These are phyloP conservation scores for Aspergillus hiratsukae DNA, from an alignment of 2,329 filamentous ascomycete genomes.

Conservation along the genomic window DNA sequence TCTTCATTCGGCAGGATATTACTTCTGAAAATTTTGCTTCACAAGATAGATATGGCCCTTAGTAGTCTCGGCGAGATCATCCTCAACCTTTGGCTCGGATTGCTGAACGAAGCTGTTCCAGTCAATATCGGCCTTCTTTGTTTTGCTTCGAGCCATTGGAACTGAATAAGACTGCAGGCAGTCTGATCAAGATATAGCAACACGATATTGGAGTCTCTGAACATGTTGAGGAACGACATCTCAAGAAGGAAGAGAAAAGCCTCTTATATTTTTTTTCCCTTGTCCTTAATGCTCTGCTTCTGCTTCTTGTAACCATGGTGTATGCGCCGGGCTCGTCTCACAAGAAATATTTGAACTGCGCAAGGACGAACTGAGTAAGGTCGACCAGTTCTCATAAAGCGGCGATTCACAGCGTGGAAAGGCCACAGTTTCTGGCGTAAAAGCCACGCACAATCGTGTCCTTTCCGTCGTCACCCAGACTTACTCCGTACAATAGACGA, in stretches of 20 bases:
- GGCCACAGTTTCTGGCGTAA: neutral
- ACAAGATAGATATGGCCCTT: neutral
- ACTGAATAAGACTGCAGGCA: neutral
- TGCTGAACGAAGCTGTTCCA: conserved; percentile 9
- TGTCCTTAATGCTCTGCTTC: too few relatives aligned
- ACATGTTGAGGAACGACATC: neutral
- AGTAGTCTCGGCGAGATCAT: conserved; percentile 3
- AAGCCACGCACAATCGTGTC: conserved; percentile 3
- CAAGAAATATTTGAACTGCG: neutral
- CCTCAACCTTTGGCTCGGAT: conserved; percentile 1
- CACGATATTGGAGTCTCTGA: too few relatives aligned
- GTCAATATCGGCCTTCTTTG: conserved; percentile 3
- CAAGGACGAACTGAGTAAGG: neutral
- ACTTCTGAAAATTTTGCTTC: too few relatives aligned
- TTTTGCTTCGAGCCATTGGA: neutral
- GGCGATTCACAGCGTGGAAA: neutral
- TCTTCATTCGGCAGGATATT: too few relatives aligned
- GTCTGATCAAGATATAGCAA: too few relatives aligned
- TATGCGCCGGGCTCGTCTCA: neutral
- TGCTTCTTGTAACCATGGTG: conserved; percentile 3
- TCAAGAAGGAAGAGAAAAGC: neutral
- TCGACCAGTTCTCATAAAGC: neutral
- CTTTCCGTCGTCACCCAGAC: conserved; percentile 5
- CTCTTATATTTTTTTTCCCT: neutral
- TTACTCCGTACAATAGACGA: neutral